Conservation (phyloP, 2,329 filamentous ascomycete genomes). For the Phialocephala sp. region DNA sequence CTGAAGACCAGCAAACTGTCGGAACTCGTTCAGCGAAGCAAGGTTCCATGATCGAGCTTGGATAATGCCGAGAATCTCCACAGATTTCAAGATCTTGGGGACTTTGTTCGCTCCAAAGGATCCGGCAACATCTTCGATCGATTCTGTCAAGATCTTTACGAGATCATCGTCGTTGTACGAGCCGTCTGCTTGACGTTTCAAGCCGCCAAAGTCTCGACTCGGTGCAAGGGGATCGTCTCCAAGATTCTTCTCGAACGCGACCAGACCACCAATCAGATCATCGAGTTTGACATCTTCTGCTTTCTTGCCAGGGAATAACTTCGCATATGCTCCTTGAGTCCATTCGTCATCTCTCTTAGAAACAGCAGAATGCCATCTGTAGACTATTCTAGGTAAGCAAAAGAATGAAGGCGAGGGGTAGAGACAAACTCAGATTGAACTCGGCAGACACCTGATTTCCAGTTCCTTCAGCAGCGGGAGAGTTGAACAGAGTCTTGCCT, state of each 20-base stretch:
- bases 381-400: conserved; percentile 51
- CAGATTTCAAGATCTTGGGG: conserved; percentile 72
- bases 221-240: conserved; percentile 67
- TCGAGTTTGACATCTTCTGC: conserved; percentile 56
- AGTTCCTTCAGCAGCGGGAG: conserved; percentile 70
- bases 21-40: conserved; percentile 79
- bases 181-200: conserved; percentile 69
- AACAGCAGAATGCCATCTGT: conserved; percentile 86
- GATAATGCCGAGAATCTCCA: conserved; percentile 82
- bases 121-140: conserved; percentile 77
- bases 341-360: conserved; percentile 78
- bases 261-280: conserved; percentile 67
- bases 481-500: conserved; percentile 54
- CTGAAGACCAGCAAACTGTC: conserved; percentile 80
- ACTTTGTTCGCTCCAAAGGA: conserved; percentile 77
- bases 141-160: conserved; percentile 68
- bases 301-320: conserved; percentile 63
- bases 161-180: conserved; percentile 78
- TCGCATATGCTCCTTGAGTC: conserved; percentile 72
- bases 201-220: conserved; percentile 67
- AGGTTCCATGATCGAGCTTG: conserved; percentile 79
- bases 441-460: conserved; percentile 87
- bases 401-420: not conserved
- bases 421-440: conserved; percentile 71
- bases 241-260: conserved; percentile 65